Base-by-base conservation (phyloP, 1,284 basidiomycete genomes). In the Agaricales sp. region DNA sequence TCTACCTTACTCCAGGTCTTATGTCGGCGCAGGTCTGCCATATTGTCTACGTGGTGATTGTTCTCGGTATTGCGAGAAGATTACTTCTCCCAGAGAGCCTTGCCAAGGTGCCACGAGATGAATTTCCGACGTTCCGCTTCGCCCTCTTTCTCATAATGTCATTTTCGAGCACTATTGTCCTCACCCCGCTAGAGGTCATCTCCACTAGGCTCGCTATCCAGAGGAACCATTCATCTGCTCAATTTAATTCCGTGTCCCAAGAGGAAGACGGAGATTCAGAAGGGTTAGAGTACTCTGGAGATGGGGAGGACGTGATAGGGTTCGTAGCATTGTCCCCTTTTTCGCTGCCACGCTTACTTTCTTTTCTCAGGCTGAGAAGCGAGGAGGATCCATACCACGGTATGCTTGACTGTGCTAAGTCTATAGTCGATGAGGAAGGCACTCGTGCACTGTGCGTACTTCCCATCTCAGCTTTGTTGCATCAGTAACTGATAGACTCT, bases 241-340 rank as follows among this genome's bases (percentile, higher is more conserved):
- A 83, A 50, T 84, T 77, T 57, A 81, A 85, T 54, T 81, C 82
- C 0, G 78, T 85, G 18, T 67, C 77, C 13, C 82, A 87, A 58
- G 82, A 86, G 53, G 82, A 83, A 49, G 78, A 77, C 2, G 83
- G 87, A 56, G 69, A 68, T 2, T 82, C 86, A 52, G 79, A 84
- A 51, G 70, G 73, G 3, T 63, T 66, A 4, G 81, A 86, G 53
- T 92, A 83, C 59, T 76, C 81, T 23, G 88, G 86, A 3, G 69
- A 73, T 13, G 82, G 85, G 23, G 92, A 94, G 63, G 91, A 94
- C 59, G 92, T 95, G 8, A 91, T 95, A 57, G 88, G 88, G 81
- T 83, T 38, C 41, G 19, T 35, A 45, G n/a, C n/a, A n/a, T 44
- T 30, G 43, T 30, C 24, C 24, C 14, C 35, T 47, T 44, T 21